Evolutionary conservation across 2,329 filamentous ascomycete species (phyloP).

Genomic region (Aspergillus quadrilineatus): DNA sequence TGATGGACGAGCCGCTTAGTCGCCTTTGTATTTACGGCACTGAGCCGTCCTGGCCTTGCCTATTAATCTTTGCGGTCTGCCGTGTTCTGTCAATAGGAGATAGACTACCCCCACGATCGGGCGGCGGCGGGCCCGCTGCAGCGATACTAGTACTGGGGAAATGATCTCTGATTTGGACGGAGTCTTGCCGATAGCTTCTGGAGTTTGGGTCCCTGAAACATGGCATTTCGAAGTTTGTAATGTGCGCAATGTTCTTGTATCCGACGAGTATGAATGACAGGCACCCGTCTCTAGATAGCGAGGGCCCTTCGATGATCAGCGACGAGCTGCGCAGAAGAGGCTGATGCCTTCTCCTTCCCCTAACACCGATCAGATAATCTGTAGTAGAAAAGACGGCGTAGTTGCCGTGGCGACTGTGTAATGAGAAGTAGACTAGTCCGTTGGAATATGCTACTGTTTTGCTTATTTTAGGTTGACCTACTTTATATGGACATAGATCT

Average conservation of each 20-base stretch:
- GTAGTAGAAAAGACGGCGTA: constrained; percentile 29
- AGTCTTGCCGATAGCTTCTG: background rate
- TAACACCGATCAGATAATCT: constrained; percentile 34
- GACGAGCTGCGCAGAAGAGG: constrained; percentile 18
- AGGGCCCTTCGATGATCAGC: constrained; percentile 41
- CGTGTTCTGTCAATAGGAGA: too few species aligned
- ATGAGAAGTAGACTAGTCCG: too few species aligned
- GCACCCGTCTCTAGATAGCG: background rate
- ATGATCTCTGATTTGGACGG: background rate
- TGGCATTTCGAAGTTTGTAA: background rate
- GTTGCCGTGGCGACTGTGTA: constrained; percentile 20
- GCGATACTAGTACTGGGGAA: background rate
- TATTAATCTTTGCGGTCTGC: too few species aligned
- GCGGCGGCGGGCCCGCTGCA: background rate
- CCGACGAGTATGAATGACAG: background rate
- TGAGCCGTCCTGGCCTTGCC: too few species aligned
- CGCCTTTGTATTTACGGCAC: too few species aligned
- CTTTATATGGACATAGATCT: too few species aligned
- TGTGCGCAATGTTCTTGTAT: background rate
- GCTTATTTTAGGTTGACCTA: too few species aligned
- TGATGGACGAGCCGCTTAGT: too few species aligned
- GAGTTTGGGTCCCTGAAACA: background rate
- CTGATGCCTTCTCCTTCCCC: constrained; percentile 22
- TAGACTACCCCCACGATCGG: too few species aligned
- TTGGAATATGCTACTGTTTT: too few species aligned